Percentiles rank a stretch among this genome's conserved stretches.
Conservation (phyloP, 495 filamentous ascomycete species). For the Aspergillus bertholletiae region DNA sequence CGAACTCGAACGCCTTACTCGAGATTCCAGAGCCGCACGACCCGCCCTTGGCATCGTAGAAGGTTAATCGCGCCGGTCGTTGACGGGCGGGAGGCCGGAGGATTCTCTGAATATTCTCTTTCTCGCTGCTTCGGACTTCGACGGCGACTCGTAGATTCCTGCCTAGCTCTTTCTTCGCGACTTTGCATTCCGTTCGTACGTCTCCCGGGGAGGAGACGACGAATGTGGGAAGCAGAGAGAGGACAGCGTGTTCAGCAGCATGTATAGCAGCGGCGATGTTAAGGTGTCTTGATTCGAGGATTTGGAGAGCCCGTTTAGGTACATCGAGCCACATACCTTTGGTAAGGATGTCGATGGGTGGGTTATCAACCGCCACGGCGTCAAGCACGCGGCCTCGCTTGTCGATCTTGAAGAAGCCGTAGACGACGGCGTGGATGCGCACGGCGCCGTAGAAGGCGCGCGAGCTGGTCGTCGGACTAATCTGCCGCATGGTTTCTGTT, state of each 20-base stretch:
- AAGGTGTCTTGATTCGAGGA: slow-evolving; percentile 65
- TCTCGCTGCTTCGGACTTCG: slow-evolving; percentile 4
- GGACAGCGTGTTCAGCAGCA: slow-evolving; percentile 86
- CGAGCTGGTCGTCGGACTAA: slow-evolving; percentile 40
- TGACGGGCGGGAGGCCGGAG: slow-evolving; percentile 59
- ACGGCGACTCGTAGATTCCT: slow-evolving; percentile 28
- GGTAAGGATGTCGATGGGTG: slow-evolving; percentile 75
- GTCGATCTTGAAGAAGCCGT: slow-evolving; percentile 95
- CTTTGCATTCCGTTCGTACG: slow-evolving; percentile 94
- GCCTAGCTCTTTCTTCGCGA: slow-evolving; percentile 63
- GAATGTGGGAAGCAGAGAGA: slow-evolving; percentile 84
- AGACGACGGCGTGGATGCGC: slow-evolving; percentile 78
- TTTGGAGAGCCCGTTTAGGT: slow-evolving; percentile 71
- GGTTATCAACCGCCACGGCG: slow-evolving; percentile 89
- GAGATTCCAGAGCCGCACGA: slow-evolving; percentile 79
- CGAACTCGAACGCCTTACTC: slow-evolving; percentile 88
- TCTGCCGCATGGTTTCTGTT: slow-evolving; percentile 74
- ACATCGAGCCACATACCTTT: slow-evolving; percentile 98
- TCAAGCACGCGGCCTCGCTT: slow-evolving; percentile 80
- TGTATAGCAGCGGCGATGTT: slow-evolving; percentile 91
- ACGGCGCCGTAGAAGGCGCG: slow-evolving; percentile 83
- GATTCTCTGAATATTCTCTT: slow-evolving; percentile 14
- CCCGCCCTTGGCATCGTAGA: slow-evolving; percentile 93
- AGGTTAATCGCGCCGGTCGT: slow-evolving; percentile 82
- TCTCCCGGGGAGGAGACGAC: slow-evolving; percentile 84